Percentiles rank a stretch among this genome's conserved stretches.
Conservation (phyloP, 768 basidiomycete genomes). For the Trametes cubensis region DNA sequence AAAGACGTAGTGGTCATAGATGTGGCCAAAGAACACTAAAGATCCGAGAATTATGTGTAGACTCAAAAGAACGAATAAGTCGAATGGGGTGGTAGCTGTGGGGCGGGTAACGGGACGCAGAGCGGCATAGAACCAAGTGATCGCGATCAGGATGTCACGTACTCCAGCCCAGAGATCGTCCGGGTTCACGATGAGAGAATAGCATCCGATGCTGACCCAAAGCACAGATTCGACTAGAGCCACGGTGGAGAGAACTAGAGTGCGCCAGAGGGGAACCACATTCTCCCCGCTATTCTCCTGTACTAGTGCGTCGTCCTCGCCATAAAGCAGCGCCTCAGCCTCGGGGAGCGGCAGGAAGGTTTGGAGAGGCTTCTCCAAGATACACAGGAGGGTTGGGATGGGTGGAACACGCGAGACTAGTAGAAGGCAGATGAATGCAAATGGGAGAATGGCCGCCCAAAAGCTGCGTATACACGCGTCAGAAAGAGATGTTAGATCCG, state of each 20-base stretch:
- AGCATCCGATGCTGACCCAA: conserved; percentile 67
- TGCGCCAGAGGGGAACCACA: conserved; percentile 58
- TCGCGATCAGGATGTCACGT: conserved; percentile 50
- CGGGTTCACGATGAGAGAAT: conserved; percentile 42
- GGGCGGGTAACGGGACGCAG: conserved; percentile 56
- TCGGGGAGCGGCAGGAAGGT: conserved; percentile 33
- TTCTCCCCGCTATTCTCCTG: conserved; percentile 9
- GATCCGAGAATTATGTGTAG: conserved; percentile 48
- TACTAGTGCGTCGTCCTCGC: conserved; percentile 3
- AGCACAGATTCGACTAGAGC: conserved; percentile 58
- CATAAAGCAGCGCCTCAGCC: conserved; percentile 31
- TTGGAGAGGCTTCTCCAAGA: conserved; percentile 25
- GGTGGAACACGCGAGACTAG: conserved; percentile 23
- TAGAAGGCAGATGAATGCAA: conserved; percentile 28
- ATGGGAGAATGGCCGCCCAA: conserved; percentile 34
- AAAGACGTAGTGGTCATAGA: conserved; percentile 53
- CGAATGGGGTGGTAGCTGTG: conserved; percentile 59
- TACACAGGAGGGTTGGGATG: conserved; percentile 8
- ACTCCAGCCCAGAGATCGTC: conserved; percentile 38
- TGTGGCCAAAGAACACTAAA: conserved; percentile 53
- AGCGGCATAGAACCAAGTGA: conserved; percentile 69
- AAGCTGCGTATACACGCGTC: conserved; percentile 31
- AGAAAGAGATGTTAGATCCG: conserved; percentile 25
- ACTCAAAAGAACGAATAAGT: conserved; percentile 62
- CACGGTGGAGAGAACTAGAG: conserved; percentile 55